Evolutionary conservation across 345 rosid species (phyloP).

Genomic region (rapeseed (Brassica napus)): Da-Ae NC_063447.1:7981501-7982000

Average conservation of each 20-base stretch:
- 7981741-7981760: not conserved
- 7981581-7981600: not conserved
- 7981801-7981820: conserved; percentile 2
- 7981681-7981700: not conserved
- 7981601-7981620: not conserved
- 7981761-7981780: not conserved
- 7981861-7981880: not conserved
- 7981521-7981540: not conserved
- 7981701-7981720: not conserved
- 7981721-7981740: not conserved
- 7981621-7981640: not conserved
- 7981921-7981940: not conserved
- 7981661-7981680: not conserved
- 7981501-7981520: not conserved
- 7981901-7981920: not conserved
- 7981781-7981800: not conserved
- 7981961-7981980: not conserved
- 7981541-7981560: not conserved
- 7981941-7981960: not conserved
- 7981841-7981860: not conserved
- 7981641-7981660: conserved; percentile 1
- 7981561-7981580: not conserved
- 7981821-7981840: not conserved
- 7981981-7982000: not conserved
- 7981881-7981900: not conserved